Conservation (phyloP, 1,139 yeast genomes). For the Entelexis sorbosivorans region DNA sequence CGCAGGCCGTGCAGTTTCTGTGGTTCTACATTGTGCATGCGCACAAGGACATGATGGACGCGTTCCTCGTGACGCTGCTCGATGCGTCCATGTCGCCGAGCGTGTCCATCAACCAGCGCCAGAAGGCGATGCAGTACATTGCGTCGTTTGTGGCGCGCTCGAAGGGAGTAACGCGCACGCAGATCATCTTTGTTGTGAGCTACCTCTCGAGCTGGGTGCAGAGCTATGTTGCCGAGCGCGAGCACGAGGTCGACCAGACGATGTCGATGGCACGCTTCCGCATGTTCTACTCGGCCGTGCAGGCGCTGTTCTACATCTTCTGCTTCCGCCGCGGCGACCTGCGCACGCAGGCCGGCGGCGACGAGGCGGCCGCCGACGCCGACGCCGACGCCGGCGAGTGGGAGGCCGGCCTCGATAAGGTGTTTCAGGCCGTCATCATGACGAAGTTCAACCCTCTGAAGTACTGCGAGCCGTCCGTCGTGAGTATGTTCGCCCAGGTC, state of each 20-base stretch:
- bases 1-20: constrained; percentile 78
- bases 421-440: constrained; percentile 75
- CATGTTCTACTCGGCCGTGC: constrained; percentile 85
- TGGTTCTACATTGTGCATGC: constrained; percentile 74
- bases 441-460: constrained; percentile 88
- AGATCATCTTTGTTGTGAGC: constrained; percentile 65
- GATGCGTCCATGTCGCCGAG: constrained; percentile 66
- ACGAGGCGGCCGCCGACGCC: neutral
- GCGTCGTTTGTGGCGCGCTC: constrained; percentile 90
- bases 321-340: constrained; percentile 71
- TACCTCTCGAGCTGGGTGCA: constrained; percentile 76
- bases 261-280: constrained; percentile 48
- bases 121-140: constrained; percentile 83
- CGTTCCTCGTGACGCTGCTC: constrained; percentile 68
- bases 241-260: constrained; percentile 58
- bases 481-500: constrained; percentile 82
- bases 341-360: constrained; percentile 26
- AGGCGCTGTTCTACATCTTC: constrained; percentile 79
- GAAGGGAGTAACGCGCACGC: constrained; percentile 54
- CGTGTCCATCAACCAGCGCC: constrained; percentile 61
- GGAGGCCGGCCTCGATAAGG: constrained; percentile 76
- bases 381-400: constrained; percentile 39
- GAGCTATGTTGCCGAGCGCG: constrained; percentile 71
- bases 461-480: constrained; percentile 89
- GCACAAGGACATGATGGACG: constrained; percentile 72